Percentiles rank a stretch among this genome's conserved stretches.
Evolutionary conservation across 1,284 basidiomycete genomes (phyloP).

Genomic region (Tilletia horrida): DNA sequence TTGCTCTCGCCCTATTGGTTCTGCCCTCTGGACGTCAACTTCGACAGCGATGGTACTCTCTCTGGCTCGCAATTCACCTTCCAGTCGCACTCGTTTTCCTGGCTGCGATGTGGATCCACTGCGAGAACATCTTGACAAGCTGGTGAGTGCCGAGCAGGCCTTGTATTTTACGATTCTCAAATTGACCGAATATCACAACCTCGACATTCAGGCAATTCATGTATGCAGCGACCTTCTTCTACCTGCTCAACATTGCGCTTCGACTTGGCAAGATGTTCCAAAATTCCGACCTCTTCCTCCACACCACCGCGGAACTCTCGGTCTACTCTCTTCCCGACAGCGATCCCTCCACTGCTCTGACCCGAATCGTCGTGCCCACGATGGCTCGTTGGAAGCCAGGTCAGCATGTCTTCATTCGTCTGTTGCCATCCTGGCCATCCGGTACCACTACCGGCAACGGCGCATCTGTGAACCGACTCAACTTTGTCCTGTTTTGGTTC

Average conservation of each 20-base stretch:
- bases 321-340: neutral
- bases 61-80: conserved; percentile 49
- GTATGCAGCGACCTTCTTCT: conserved; percentile 16
- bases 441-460: neutral
- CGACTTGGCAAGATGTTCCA: neutral
- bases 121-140: conserved; percentile 31
- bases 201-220: conserved; percentile 13
- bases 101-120: conserved; percentile 42
- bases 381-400: conserved; percentile 42
- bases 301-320: conserved; percentile 9
- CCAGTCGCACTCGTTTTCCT: conserved; percentile 37
- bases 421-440: conserved; percentile 33
- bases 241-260: conserved; percentile 15
- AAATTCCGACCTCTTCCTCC: conserved; percentile 14
- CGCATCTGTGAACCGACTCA: neutral
- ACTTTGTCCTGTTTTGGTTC: conserved; percentile 3
- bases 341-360: conserved; percentile 18
- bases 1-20: conserved; percentile 35
- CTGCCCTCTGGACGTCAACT: conserved; percentile 29
- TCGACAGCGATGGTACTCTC: conserved; percentile 44
- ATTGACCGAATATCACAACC: too few relatives aligned
- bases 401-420: conserved; percentile 45
- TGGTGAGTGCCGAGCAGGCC: conserved; percentile 21
- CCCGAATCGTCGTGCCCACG: conserved; percentile 37
- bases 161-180: neutral